Evolutionary conservation across 2,329 filamentous ascomycete species (phyloP).

Genomic region (Exophiala lecanii-corni): DNA sequence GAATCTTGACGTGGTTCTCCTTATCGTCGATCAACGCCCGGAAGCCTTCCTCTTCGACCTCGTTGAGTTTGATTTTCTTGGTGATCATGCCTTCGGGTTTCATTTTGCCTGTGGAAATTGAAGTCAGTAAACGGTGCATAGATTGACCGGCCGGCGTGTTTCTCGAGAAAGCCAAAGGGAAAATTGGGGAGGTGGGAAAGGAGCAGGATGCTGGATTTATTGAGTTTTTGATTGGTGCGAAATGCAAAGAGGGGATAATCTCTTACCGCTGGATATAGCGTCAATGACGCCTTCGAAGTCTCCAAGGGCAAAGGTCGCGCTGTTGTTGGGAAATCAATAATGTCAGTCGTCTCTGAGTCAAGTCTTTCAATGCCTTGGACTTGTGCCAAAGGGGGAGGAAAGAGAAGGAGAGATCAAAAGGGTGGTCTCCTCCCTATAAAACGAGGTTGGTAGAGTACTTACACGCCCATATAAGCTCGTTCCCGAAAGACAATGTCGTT

Average conservation of each 20-base stretch:
- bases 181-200: too few relatives aligned
- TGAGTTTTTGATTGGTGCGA: too few relatives aligned
- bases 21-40: constrained; percentile 54
- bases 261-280: constrained; percentile 31
- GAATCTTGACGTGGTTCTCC: constrained; percentile 59
- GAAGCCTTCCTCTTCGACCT: constrained; percentile 54
- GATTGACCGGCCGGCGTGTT: too few relatives aligned
- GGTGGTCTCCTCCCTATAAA: too few relatives aligned
- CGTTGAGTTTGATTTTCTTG: constrained; percentile 50
- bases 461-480: constrained; percentile 45
- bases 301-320: constrained; percentile 38
- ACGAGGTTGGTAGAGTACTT: constrained; percentile 5
- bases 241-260: neutral
- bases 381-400: too few relatives aligned
- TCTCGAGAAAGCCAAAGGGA: too few relatives aligned
- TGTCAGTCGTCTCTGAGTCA: too few relatives aligned
- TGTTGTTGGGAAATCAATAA: neutral
- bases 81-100: constrained; percentile 53
- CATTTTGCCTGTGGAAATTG: constrained; percentile 27
- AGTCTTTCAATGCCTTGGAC: neutral
- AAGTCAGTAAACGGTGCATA: neutral
- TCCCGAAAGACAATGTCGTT: constrained; percentile 51
- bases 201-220: too few relatives aligned
- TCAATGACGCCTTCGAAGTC: constrained; percentile 48
- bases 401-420: too few relatives aligned